phyloP scores from a whole-genome alignment of 805 yeast genomes.

The Starmerella gropengiesseri region DNA sequence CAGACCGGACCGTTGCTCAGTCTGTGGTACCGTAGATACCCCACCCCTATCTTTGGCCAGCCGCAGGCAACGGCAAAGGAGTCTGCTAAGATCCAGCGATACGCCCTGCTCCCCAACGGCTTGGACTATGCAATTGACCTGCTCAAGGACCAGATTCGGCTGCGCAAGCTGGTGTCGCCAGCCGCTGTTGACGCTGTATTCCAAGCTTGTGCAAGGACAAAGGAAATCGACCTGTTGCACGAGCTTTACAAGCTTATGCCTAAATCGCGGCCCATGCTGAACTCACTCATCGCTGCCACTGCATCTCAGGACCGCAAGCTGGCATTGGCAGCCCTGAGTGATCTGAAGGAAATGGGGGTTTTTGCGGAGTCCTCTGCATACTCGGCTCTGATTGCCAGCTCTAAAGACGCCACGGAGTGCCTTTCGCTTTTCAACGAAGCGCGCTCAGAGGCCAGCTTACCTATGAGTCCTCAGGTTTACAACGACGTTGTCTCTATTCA shows the following conservation, averaged over 20 bases:
- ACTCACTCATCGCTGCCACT: slow-evolving; percentile 5
- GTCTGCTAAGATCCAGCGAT: slow-evolving; percentile 15
- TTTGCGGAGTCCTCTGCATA: slow-evolving; percentile 12
- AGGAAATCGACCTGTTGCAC: background rate
- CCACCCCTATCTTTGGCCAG: background rate
- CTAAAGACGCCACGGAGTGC: background rate
- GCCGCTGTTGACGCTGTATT: slow-evolving; percentile 16
- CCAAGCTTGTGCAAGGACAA: slow-evolving; percentile 5
- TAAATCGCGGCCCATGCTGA: slow-evolving; percentile 3
- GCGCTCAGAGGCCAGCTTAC: slow-evolving; percentile 1
- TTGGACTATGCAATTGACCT: slow-evolving; percentile 17
- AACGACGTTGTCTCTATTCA: slow-evolving; percentile 9
- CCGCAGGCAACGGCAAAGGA: slow-evolving; percentile 1
- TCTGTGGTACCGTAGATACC: slow-evolving; percentile 4
- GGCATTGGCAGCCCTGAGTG: slow-evolving; percentile 4
- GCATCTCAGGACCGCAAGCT: slow-evolving; percentile 4
- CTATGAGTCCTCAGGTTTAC: slow-evolving; percentile 9
- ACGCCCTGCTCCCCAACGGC: slow-evolving; percentile 19
- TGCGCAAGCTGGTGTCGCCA: slow-evolving; percentile 5
- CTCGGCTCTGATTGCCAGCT: slow-evolving; percentile 8
- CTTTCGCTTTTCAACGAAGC: slow-evolving; percentile 16
- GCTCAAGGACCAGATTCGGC: slow-evolving; percentile 13
- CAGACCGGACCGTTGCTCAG: background rate
- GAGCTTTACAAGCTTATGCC: slow-evolving; percentile 2
- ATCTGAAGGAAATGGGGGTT: slow-evolving; percentile 5